Evolutionary conservation across 2,329 filamentous ascomycete species (phyloP).

Genomic region (Leptographium flavum): DNA sequence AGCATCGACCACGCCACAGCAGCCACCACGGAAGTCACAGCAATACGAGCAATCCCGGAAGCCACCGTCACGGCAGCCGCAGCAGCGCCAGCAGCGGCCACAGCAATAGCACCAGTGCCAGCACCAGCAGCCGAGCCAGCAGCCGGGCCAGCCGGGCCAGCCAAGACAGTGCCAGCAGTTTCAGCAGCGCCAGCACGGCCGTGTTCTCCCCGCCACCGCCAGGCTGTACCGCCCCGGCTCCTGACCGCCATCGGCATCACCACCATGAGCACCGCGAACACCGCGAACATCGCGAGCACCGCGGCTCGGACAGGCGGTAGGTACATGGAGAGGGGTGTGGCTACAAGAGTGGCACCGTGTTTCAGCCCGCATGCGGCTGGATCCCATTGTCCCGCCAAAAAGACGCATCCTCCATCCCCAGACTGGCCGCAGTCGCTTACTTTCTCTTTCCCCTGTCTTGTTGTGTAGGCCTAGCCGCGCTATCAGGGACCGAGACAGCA

Average conservation of each 20-base stretch:
- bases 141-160: slow-evolving; percentile 6
- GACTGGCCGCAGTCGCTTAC: not conserved
- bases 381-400: no score
- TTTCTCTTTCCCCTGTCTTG: not conserved
- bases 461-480: not conserved
- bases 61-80: not conserved
- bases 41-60: no score
- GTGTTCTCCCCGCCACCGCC: slow-evolving; percentile 6
- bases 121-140: not conserved
- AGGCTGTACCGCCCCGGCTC: no score
- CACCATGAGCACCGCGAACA: not conserved
- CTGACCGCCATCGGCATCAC: not conserved
- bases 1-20: no score
- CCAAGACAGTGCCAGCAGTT: slow-evolving; percentile 2
- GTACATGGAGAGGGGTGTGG: not conserved
- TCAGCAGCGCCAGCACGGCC: slow-evolving; percentile 1
- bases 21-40: not conserved
- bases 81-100: not conserved
- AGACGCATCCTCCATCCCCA: not conserved
- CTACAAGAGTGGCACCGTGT: no score
- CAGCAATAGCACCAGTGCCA: not conserved
- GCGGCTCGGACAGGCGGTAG: not conserved
- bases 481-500: not conserved
- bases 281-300: no score
- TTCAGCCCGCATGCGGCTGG: not conserved